phyloP scores from a whole-genome alignment of 2,329 filamentous ascomycete species.

The Fusarium equiseti region DNA sequence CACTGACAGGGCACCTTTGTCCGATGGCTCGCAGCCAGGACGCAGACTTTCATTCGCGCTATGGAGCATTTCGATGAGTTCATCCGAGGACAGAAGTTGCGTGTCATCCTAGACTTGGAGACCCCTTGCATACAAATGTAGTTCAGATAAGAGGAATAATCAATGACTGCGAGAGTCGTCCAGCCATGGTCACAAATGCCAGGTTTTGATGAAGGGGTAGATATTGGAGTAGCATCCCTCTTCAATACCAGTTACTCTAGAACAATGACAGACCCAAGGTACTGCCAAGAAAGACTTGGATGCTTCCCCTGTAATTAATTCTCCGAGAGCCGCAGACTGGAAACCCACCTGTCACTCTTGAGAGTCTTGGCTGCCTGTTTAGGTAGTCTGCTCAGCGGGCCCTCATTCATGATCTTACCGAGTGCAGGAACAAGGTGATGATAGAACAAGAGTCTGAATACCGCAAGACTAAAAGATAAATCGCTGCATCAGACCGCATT shows the following conservation, averaged over 20 bases:
- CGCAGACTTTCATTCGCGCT: background rate
- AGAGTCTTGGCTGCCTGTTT: background rate
- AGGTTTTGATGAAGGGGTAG: background rate
- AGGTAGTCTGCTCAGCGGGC: background rate
- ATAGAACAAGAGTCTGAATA: background rate
- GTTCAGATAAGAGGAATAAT: fast-evolving
- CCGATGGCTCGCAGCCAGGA: background rate
- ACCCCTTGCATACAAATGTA: no score
- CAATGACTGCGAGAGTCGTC: background rate
- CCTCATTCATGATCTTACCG: background rate
- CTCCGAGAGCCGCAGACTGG: background rate
- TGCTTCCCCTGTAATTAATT: background rate
- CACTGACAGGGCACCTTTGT: no score
- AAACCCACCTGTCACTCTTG: background rate
- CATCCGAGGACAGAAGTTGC: background rate
- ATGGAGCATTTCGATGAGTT: background rate
- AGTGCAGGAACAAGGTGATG: background rate
- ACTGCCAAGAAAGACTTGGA: background rate
- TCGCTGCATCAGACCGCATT: background rate
- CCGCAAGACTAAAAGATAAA: fast-evolving
- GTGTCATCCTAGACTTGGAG: background rate
- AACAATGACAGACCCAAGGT: background rate
- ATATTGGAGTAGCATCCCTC: background rate
- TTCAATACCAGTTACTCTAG: background rate
- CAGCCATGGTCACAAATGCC: background rate